These are phyloP conservation scores for Rhizopogon roseolus DNA, from an alignment of 768 basidiomycete species.

Conservation along the genomic window DNA sequence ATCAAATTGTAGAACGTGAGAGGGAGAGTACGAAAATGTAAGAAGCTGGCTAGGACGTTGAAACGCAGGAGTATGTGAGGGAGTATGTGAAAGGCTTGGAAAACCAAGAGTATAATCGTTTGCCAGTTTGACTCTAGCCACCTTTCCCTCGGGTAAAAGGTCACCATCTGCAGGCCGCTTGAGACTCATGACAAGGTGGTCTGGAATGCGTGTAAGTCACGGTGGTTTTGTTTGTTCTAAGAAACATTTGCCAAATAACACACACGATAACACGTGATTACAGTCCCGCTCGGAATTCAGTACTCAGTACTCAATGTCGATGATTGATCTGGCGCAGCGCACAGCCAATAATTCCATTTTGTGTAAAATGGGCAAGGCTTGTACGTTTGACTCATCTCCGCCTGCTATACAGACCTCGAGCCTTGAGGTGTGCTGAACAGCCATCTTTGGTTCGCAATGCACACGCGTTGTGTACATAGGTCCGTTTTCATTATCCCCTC, in stretches of 20 bases:
- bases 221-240: constrained; percentile 14
- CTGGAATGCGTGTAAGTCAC: no score
- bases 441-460: not conserved
- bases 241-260: constrained; percentile 20
- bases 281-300: no score
- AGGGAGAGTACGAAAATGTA: constrained; percentile 67
- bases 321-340: no score
- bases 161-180: constrained; percentile 22
- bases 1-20: constrained; percentile 54
- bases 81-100: constrained; percentile 16
- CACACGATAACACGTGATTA: not conserved
- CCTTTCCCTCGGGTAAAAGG: constrained; percentile 4
- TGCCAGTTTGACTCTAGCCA: not conserved
- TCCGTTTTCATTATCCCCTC: not conserved
- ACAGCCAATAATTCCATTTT: no score
- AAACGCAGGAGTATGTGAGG: constrained; percentile 38
- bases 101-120: constrained; percentile 14
- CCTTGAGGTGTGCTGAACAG: not conserved
- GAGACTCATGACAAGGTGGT: constrained; percentile 14
- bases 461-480: not conserved
- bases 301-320: no score
- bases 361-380: not conserved
- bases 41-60: constrained; percentile 67
- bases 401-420: not conserved
- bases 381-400: not conserved